phyloP scores from a whole-genome alignment of 2,329 filamentous ascomycete genomes.

The Ilyonectria mors-panacis region DNA sequence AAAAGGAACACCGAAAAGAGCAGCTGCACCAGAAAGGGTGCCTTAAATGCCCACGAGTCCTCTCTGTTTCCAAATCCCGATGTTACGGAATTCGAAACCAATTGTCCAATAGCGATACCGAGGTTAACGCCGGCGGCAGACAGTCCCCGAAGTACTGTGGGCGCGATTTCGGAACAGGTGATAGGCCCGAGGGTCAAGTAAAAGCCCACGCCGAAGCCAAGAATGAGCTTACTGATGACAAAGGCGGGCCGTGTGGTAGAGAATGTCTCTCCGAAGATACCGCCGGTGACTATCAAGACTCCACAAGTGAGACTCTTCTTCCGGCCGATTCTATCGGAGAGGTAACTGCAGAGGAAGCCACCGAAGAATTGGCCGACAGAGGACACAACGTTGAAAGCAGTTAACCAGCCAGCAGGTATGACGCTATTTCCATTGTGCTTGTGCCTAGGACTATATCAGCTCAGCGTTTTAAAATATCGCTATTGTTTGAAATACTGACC shows the following conservation, averaged over 20 bases:
- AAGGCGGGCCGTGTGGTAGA: conserved; percentile 54
- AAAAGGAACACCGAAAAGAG: conserved; percentile 54
- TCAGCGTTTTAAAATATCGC: too few relatives aligned
- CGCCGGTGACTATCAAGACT: conserved; percentile 50
- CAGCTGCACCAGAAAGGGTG: conserved; percentile 58
- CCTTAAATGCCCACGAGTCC: conserved; percentile 69
- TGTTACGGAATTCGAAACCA: conserved; percentile 71
- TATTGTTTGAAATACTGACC: conserved; percentile 40
- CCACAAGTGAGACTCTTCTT: conserved; percentile 50
- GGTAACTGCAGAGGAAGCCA: conserved; percentile 59
- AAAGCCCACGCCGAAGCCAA: conserved; percentile 62
- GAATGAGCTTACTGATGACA: conserved; percentile 61
- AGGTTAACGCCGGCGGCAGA: conserved; percentile 65
- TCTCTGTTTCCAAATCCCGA: conserved; percentile 66
- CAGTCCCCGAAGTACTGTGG: conserved; percentile 64
- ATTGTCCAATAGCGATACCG: conserved; percentile 67
- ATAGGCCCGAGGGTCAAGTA: conserved; percentile 65
- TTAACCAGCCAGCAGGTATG: conserved; percentile 64
- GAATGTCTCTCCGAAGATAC: conserved; percentile 54
- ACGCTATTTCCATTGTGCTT: conserved; percentile 54
- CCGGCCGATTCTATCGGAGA: conserved; percentile 61
- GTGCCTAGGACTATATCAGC: conserved; percentile 36
- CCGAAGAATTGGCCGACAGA: conserved; percentile 63
- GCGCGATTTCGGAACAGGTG: conserved; percentile 61
- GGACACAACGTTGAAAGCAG: conserved; percentile 60